These are phyloP conservation scores for Rhodofomes roseus DNA, from an alignment of 1,284 basidiomycete species.

Conservation along the genomic window DNA sequence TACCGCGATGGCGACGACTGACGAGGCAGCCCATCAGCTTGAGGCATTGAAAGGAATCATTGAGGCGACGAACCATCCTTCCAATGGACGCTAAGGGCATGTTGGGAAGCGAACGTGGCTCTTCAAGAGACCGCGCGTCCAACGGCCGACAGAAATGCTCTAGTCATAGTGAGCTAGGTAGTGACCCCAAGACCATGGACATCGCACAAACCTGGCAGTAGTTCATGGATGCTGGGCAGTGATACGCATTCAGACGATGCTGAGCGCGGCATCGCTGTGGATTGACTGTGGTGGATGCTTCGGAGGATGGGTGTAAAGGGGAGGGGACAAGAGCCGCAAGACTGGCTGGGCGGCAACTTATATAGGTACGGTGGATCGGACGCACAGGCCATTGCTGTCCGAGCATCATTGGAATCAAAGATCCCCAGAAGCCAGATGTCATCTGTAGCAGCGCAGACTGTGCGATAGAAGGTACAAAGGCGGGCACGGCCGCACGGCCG, in stretches of 20 bases:
- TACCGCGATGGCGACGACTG: not conserved
- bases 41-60: not conserved
- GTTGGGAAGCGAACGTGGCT: not conserved
- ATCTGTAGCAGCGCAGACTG: not conserved
- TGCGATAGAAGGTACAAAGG: not conserved
- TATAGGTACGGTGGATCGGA: not conserved
- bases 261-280: not conserved
- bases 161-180: not conserved
- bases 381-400: constrained; percentile 1
- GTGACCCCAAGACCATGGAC: not conserved
- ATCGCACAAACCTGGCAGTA: constrained; percentile 7
- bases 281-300: not conserved
- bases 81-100: not conserved
- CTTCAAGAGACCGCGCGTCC: not conserved
- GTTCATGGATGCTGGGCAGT: constrained; percentile 7
- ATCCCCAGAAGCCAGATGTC: constrained; percentile 1
- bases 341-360: not conserved
- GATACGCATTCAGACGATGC: not conserved
- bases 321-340: not conserved
- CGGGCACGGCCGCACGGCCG: not conserved
- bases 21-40: not conserved
- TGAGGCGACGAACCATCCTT: not conserved
- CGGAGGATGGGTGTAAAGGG: not conserved
- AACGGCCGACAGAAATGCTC: not conserved
- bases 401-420: constrained; percentile 1